Conservation (phyloP, 768 basidiomycete species). For the Rhodotorula graminis region DNA sequence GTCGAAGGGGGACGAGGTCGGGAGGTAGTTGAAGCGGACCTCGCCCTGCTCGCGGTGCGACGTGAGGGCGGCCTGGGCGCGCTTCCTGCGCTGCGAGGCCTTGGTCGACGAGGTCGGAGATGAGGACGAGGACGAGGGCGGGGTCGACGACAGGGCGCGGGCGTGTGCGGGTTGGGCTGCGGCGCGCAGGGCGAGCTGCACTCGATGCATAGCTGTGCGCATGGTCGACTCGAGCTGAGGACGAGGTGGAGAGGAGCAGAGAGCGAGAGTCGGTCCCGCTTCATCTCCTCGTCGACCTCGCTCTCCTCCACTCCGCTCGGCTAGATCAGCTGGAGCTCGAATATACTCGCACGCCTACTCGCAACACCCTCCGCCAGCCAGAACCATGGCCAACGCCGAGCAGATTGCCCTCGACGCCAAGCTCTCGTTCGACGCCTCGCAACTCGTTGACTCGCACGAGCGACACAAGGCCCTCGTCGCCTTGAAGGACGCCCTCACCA, state of each 20-base stretch:
- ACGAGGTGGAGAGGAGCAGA: no score
- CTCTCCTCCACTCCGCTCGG: neutral
- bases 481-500: constrained; percentile 64
- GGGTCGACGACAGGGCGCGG: no score
- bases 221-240: no score
- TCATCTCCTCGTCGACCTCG: no score
- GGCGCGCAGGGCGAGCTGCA: no score
- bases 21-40: constrained; percentile 77
- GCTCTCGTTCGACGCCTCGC: constrained; percentile 77
- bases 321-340: neutral
- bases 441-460: constrained; percentile 65
- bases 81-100: neutral
- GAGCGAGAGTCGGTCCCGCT: no score
- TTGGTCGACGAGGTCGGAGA: neutral
- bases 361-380: no score
- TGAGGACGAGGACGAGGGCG: no score
- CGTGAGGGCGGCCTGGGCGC: neutral
- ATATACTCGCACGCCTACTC: no score
- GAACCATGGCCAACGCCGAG: neutral
- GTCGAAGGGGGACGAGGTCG: constrained; percentile 50
- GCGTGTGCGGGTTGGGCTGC: no score
- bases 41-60: constrained; percentile 10
- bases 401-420: constrained; percentile 70
- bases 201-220: no score
- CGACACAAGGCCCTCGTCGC: constrained; percentile 66